Evolutionary conservation across 371 early-diverging fungal species (phyloP).

Genomic region (Racocetra persica): DNA sequence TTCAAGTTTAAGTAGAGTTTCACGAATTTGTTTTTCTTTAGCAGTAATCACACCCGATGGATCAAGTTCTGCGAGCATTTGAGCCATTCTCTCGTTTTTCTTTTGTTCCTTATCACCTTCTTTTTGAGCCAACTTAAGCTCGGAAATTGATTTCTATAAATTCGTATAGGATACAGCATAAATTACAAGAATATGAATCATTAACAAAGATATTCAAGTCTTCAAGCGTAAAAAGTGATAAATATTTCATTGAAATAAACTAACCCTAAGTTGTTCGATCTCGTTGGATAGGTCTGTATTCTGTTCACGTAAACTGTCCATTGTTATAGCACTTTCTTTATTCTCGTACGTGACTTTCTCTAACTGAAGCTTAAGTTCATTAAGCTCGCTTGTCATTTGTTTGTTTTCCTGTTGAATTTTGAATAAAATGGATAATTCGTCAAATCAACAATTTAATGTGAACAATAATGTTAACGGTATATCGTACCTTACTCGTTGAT

Average conservation of each 20-base stretch:
- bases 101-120: constrained; percentile 67
- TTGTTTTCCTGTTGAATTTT: constrained; percentile 66
- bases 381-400: constrained; percentile 68
- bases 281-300: constrained; percentile 77
- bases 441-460: neutral
- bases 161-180: neutral
- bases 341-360: constrained; percentile 87
- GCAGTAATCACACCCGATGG: constrained; percentile 77
- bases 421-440: neutral
- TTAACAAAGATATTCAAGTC: neutral
- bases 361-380: constrained; percentile 79
- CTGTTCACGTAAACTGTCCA: constrained; percentile 86
- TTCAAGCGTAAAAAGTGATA: neutral
- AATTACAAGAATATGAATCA: neutral
- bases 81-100: constrained; percentile 83
- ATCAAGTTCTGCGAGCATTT: constrained; percentile 88
- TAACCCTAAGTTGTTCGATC: constrained; percentile 76
- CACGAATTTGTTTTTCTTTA: constrained; percentile 79
- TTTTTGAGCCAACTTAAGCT: constrained; percentile 60
- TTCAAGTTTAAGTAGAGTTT: constrained; percentile 72
- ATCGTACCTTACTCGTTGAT: constrained; percentile 50
- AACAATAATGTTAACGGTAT: no score
- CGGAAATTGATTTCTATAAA: constrained; percentile 48
- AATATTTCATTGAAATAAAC: neutral
- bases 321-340: constrained; percentile 82